Percentiles rank a stretch among this genome's conserved stretches.
These are phyloP conservation scores for Pueraria montana DNA, from an alignment of 306 rosid genomes.

Conservation along the genomic window DNA sequence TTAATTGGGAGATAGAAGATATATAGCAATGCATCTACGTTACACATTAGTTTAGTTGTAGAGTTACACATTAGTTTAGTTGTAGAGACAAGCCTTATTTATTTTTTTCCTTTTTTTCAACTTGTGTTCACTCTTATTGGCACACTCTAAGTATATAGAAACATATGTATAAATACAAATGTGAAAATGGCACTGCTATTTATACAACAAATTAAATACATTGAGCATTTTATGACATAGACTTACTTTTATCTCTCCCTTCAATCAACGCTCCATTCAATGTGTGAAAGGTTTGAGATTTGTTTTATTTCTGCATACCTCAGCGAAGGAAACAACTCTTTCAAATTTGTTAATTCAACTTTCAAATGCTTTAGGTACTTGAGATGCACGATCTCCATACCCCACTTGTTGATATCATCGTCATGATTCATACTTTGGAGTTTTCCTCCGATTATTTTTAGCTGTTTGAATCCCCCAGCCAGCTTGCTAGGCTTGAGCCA, in stretches of 20 bases:
- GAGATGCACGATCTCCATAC: conserved; percentile 17
- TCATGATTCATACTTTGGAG: neutral
- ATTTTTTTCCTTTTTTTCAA: neutral
- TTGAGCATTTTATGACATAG: neutral
- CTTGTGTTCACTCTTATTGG: neutral
- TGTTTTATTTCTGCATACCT: neutral
- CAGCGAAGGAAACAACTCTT: neutral
- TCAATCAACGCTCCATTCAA: neutral
- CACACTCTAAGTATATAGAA: too few relatives aligned
- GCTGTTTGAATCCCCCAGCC: neutral
- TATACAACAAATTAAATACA: too few relatives aligned
- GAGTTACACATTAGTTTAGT: too few relatives aligned
- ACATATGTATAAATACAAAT: too few relatives aligned
- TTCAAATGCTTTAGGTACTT: neutral
- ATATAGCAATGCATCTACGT: neutral
- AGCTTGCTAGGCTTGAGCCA: conserved; percentile 38
- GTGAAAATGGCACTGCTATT: too few relatives aligned
- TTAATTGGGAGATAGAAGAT: neutral
- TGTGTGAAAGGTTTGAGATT: neutral
- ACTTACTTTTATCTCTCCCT: neutral
- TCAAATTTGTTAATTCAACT: neutral
- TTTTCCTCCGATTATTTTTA: conserved; percentile 32
- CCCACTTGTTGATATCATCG: neutral
- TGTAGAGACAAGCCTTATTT: too few relatives aligned
- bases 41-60: too few relatives aligned